Conservation (phyloP, 768 basidiomycete genomes). For the Mycena venus region DNA sequence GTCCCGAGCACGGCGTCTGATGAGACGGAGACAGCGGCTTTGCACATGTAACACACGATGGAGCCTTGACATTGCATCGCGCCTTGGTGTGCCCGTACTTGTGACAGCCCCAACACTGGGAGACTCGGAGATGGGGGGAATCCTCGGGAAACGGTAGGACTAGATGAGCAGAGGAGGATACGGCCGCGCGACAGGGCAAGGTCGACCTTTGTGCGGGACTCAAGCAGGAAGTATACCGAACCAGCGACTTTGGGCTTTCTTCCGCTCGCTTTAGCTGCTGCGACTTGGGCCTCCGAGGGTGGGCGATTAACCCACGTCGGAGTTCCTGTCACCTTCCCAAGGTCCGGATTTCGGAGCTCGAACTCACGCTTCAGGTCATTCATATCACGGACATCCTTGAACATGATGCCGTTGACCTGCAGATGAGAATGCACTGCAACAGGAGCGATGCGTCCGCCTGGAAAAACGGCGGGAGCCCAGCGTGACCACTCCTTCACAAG, state of each 20-base stretch:
- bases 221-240: not conserved
- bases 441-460: not conserved
- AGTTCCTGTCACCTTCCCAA: not conserved
- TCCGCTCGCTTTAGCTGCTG: not conserved
- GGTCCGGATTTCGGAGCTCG: not conserved
- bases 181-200: not conserved
- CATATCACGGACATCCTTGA: not conserved
- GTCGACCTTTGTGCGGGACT: not conserved
- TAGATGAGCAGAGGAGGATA: not conserved
- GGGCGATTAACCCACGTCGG: not conserved
- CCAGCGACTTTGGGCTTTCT: not conserved
- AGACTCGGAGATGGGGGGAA: slow-evolving; percentile 3
- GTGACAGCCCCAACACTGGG: not conserved
- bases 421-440: not conserved
- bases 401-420: not conserved
- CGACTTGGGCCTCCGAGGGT: not conserved
- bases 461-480: not conserved
- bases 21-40: not conserved
- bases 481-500: not conserved
- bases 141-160: not conserved
- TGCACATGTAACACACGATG: not conserved
- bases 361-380: not conserved
- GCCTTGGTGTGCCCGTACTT: not conserved
- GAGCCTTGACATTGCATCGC: not conserved
- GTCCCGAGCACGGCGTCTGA: not conserved